Conservation (phyloP, 2,329 filamentous ascomycete species). For the Aspergillus sp. region DNA sequence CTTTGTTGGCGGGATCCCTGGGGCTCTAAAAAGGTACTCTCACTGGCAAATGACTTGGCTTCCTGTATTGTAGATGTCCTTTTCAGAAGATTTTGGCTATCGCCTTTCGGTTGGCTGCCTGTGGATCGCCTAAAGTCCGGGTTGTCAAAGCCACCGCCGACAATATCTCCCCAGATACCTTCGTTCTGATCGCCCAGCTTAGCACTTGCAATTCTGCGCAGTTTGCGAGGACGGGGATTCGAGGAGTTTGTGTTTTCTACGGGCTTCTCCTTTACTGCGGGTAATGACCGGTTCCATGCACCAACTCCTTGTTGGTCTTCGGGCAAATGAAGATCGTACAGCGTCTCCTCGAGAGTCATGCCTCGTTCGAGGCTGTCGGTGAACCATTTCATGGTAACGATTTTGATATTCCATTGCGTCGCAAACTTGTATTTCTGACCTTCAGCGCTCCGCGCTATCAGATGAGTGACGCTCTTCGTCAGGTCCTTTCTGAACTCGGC, state of each 20-base stretch:
- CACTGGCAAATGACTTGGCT: conserved; percentile 38
- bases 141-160: conserved; percentile 50
- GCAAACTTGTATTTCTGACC: conserved; percentile 91
- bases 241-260: conserved; percentile 46
- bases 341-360: conserved; percentile 86
- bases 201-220: conserved; percentile 83
- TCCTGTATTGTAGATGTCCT: conserved; percentile 29
- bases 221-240: conserved; percentile 69
- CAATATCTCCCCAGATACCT: conserved; percentile 87
- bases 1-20: conserved; percentile 21
- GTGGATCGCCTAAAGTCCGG: conserved; percentile 23
- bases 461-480: conserved; percentile 80
- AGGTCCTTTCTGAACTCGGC: conserved; percentile 86
- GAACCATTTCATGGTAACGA: conserved; percentile 83
- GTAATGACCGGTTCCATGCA: conserved; percentile 64
- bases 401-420: conserved; percentile 74
- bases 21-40: conserved; percentile 32
- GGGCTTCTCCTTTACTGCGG: conserved; percentile 22
- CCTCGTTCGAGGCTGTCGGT: conserved; percentile 77
- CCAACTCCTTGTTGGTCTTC: conserved; percentile 70
- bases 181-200: conserved; percentile 78
- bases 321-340: conserved; percentile 74
- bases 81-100: conserved; percentile 15
- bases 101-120: conserved; percentile 25
- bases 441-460: conserved; percentile 74